Base-by-base conservation (phyloP, 495 filamentous ascomycete genomes). In the Symbiotaphrina buchneri region DNA sequence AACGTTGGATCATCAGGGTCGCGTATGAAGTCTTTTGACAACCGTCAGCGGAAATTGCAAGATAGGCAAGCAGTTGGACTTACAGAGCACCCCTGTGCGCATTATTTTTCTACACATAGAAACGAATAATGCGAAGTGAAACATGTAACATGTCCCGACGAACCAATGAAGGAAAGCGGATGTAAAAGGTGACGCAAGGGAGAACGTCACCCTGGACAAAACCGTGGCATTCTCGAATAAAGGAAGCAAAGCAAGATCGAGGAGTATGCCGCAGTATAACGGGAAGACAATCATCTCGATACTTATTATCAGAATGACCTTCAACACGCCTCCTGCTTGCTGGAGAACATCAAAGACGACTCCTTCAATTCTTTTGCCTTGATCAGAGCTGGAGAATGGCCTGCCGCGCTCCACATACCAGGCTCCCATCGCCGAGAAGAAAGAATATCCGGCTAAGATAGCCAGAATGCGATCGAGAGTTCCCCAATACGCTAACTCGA, bases 201-300 rank as follows among this genome's bases (percentile, higher is more conserved):
- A 78, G 41, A 90, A 94, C 5, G 65, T 50, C 21, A 92, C 48
- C 14, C 87, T 67, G 0, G 78, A 79, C 27, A 61, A 56, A 16
- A 93, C 42, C 3, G 74, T 80, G 3, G 79, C 76, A 28, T 69
- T 55, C 21, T 77, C 70, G 44, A 95, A 99, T 1, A 95, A 59
- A 2, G 87, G 87, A 13, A 99, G 58, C 19, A 94, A 54, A 7
- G 90, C 90, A 22, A 82, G 37, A 47, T 99, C 87, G 18, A 95
- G 67, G 4, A 99, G 61, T 28, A 92, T 53, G 15, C 87, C 87
- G 43, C 90, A 99, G 46, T 94, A 95, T 5, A 99, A 55, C 0
- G 87, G 87, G 45, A 99, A 99, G 11, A 80, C 65, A 23, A 99
- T 76, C 87, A 99, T 99, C 55, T 99, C 87, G 46, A 95, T 94